phyloP scores from a whole-genome alignment of 2,329 filamentous ascomycete species.

The Monosporascus sp. region DNA sequence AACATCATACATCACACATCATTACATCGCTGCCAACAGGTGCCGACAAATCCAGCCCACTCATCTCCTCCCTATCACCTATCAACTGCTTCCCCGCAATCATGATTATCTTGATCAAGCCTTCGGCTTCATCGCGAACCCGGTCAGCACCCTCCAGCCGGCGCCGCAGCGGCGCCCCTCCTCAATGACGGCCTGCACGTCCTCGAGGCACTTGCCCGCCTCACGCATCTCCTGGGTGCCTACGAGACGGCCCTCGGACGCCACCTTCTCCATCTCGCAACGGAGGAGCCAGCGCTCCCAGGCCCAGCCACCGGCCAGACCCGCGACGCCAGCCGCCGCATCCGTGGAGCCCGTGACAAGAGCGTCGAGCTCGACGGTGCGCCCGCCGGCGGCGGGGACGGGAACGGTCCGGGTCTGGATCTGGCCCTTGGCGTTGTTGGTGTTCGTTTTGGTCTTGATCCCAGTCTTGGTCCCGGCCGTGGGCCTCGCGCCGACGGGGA shows the following conservation, averaged over 20 bases:
- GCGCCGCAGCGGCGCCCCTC: slow-evolving; percentile 56
- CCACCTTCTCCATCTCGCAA: slow-evolving; percentile 72
- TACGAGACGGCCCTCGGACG: slow-evolving; percentile 58
- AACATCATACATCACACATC: too few species aligned
- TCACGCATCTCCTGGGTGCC: slow-evolving; percentile 50
- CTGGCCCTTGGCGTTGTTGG: slow-evolving; percentile 22
- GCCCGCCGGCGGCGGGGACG: slow-evolving; percentile 27
- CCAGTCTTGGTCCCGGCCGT: slow-evolving; percentile 21
- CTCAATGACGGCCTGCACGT: slow-evolving; percentile 56
- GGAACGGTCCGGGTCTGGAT: too few species aligned
- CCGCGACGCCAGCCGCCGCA: slow-evolving; percentile 68
- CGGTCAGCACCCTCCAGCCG: slow-evolving; percentile 56
- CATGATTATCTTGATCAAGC: background rate
- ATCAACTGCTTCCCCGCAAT: too few species aligned
- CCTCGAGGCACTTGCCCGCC: slow-evolving; percentile 55
- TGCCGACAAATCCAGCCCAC: too few species aligned
- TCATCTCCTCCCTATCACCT: too few species aligned
- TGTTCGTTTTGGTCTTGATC: slow-evolving; percentile 10
- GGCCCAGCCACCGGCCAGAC: slow-evolving; percentile 78
- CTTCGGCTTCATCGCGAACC: slow-evolving; percentile 59
- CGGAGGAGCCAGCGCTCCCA: slow-evolving; percentile 97
- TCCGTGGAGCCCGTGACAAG: slow-evolving; percentile 64
- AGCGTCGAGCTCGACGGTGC: slow-evolving; percentile 54
- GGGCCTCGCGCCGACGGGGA: slow-evolving; percentile 67
- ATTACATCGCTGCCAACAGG: too few species aligned